Evolutionary conservation across 2,329 filamentous ascomycete genomes (phyloP).

Genomic region (Venturia carpophila): DNA sequence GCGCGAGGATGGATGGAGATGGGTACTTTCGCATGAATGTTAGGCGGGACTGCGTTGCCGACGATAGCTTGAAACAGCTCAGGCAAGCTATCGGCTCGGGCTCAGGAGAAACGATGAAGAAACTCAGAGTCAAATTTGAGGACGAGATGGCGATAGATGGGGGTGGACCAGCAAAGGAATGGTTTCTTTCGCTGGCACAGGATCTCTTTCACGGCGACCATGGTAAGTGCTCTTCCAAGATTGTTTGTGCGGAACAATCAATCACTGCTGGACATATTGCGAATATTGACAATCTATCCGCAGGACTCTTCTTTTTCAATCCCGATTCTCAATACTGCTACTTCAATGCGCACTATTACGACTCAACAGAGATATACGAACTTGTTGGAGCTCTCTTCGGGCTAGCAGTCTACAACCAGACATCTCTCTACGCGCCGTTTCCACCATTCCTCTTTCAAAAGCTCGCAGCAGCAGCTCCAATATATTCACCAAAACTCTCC

Average conservation of each 20-base stretch:
- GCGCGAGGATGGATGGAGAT: constrained; percentile 73
- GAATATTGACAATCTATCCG: background rate
- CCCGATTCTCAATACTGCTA: constrained; percentile 78
- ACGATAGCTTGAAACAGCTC: constrained; percentile 77
- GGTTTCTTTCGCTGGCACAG: constrained; percentile 80
- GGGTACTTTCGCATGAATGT: constrained; percentile 72
- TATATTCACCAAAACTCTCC: constrained; percentile 4
- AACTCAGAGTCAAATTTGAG: constrained; percentile 72
- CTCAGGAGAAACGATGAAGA: constrained; percentile 83
- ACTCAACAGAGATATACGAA: constrained; percentile 87
- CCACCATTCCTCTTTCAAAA: constrained; percentile 88
- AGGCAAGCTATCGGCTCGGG: constrained; percentile 76
- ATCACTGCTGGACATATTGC: background rate
- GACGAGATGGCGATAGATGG: constrained; percentile 90
- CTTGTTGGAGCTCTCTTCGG: constrained; percentile 81
- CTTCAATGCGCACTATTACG: constrained; percentile 84
- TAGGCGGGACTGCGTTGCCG: constrained; percentile 75
- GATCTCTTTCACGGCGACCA: constrained; percentile 89
- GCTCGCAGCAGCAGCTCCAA: constrained; percentile 56
- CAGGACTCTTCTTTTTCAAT: constrained; percentile 90
- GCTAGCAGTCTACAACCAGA: constrained; percentile 89
- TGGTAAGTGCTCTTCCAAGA: constrained; percentile 46
- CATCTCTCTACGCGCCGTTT: constrained; percentile 79
- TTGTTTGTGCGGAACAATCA: background rate
- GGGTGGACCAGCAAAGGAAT: constrained; percentile 84